Conservation (phyloP, 305 asterid species). For the Plantago coronopus region DNA sequence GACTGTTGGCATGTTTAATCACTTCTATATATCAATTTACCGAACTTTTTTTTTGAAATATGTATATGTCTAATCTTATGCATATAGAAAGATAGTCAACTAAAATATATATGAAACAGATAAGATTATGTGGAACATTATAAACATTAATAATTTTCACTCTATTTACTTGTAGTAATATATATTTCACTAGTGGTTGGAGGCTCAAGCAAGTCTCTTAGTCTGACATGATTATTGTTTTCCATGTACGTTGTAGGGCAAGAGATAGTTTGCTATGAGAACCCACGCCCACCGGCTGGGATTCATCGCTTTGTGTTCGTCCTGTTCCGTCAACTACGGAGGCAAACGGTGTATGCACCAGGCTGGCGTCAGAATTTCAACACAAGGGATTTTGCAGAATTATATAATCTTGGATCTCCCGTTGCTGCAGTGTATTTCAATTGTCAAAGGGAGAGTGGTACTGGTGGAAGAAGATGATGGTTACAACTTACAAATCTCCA, state of each 20-base stretch:
- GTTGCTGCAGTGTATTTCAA: slow-evolving; percentile 46
- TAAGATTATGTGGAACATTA: too few species aligned
- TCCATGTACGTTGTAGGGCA: slow-evolving; percentile 27
- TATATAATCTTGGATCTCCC: slow-evolving; percentile 47
- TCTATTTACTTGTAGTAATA: too few species aligned
- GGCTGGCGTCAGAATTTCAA: slow-evolving; percentile 56
- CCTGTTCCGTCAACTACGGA: slow-evolving; percentile 38
- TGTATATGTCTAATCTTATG: too few species aligned
- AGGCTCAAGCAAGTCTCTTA: too few species aligned
- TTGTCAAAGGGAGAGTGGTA: slow-evolving; percentile 46
- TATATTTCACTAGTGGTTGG: too few species aligned
- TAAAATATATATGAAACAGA: too few species aligned
- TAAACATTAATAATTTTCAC: too few species aligned
- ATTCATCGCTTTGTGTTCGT: slow-evolving; percentile 42
- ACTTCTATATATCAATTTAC: too few species aligned
- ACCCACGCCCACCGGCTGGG: slow-evolving; percentile 41
- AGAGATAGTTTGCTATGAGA: slow-evolving; percentile 42
- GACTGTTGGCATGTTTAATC: too few species aligned
- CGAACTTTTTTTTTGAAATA: too few species aligned
- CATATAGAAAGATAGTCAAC: too few species aligned
- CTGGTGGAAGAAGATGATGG: slow-evolving; percentile 37
- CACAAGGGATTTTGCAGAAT: slow-evolving; percentile 46
- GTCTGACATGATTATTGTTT: background rate
- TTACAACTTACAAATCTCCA: too few species aligned
- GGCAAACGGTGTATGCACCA: slow-evolving; percentile 49